Conservation (phyloP, 768 basidiomycete species). For the Lactarius indigo region DNA sequence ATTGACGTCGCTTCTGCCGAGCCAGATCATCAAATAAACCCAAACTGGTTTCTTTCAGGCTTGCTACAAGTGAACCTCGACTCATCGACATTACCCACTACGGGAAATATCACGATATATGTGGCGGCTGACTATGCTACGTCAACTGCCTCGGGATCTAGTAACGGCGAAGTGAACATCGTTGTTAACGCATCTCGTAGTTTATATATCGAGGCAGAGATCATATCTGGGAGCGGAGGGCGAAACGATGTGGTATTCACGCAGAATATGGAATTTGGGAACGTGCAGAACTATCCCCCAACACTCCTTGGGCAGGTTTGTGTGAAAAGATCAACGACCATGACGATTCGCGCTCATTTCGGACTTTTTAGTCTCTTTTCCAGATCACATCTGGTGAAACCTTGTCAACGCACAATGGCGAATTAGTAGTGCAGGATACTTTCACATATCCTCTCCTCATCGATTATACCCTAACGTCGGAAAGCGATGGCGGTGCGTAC, state of each 20-base stretch:
- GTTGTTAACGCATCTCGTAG: conserved; percentile 47
- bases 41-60: conserved; percentile 78
- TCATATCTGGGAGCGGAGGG: conserved; percentile 59
- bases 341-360: background rate
- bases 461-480: too few relatives aligned
- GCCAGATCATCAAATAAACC: conserved; percentile 54
- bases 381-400: conserved; percentile 43
- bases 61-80: conserved; percentile 66
- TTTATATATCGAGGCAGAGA: conserved; percentile 57
- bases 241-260: conserved; percentile 52
- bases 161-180: too few relatives aligned
- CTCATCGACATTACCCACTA: conserved; percentile 58
- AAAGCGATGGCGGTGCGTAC: too few relatives aligned
- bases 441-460: conserved; percentile 46
- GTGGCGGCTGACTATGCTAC: conserved; percentile 55
- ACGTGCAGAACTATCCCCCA: conserved; percentile 57
- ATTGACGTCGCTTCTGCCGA: conserved; percentile 75
- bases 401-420: conserved; percentile 48
- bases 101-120: conserved; percentile 61
- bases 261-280: conserved; percentile 58
- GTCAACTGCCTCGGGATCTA: conserved; percentile 27
- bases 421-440: conserved; percentile 41
- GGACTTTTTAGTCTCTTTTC: conserved; percentile 38
- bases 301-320: conserved; percentile 42
- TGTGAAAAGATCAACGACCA: background rate